Percentiles rank a stretch among this genome's conserved stretches.
Evolutionary conservation across 352 stramenopile species (phyloP).

Genomic region (Phytophthora pistaciae): DNA sequence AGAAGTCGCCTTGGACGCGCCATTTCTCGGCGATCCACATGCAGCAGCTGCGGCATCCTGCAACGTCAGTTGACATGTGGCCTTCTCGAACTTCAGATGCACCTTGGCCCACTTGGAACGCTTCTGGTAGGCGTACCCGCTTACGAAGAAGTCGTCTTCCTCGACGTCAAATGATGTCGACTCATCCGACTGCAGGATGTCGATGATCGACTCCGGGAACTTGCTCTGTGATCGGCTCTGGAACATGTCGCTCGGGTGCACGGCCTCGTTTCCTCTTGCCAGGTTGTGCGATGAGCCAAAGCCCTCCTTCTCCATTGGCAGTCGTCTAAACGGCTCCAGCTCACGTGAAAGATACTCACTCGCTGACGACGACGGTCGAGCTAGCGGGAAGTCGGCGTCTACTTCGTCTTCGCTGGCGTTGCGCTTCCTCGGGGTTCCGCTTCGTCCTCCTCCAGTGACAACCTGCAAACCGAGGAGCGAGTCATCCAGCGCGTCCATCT

Average conservation of each 20-base stretch:
- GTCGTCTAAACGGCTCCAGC: slow-evolving; percentile 67
- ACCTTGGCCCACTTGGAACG: slow-evolving; percentile 80
- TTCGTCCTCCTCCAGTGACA: slow-evolving; percentile 20
- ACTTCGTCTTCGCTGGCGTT: slow-evolving; percentile 47
- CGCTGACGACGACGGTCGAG: slow-evolving; percentile 64
- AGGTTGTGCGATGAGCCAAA: slow-evolving; percentile 73
- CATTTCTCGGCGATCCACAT: slow-evolving; percentile 10
- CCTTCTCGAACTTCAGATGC: slow-evolving; percentile 75
- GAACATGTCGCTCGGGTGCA: slow-evolving; percentile 79
- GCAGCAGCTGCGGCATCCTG: slow-evolving; percentile 41
- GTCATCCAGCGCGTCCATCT: slow-evolving; percentile 79
- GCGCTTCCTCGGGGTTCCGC: slow-evolving; percentile 28
- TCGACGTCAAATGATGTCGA: slow-evolving; percentile 61
- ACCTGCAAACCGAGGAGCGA: slow-evolving; percentile 42
- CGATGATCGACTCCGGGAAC: slow-evolving; percentile 75
- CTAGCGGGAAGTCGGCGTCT: slow-evolving; percentile 64
- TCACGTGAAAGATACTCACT: slow-evolving; percentile 75
- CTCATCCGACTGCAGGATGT: slow-evolving; percentile 71
- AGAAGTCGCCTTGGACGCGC: slow-evolving; percentile 25
- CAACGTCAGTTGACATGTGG: slow-evolving; percentile 59
- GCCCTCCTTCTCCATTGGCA: slow-evolving; percentile 79
- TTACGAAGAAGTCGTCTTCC: slow-evolving; percentile 62
- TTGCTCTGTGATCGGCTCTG: slow-evolving; percentile 77
- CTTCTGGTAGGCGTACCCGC: slow-evolving; percentile 82
- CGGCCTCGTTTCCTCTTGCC: slow-evolving; percentile 57